These are phyloP conservation scores for Fraxinus anomala DNA, from an alignment of 257 asterid genomes.

Conservation along the genomic window DNA sequence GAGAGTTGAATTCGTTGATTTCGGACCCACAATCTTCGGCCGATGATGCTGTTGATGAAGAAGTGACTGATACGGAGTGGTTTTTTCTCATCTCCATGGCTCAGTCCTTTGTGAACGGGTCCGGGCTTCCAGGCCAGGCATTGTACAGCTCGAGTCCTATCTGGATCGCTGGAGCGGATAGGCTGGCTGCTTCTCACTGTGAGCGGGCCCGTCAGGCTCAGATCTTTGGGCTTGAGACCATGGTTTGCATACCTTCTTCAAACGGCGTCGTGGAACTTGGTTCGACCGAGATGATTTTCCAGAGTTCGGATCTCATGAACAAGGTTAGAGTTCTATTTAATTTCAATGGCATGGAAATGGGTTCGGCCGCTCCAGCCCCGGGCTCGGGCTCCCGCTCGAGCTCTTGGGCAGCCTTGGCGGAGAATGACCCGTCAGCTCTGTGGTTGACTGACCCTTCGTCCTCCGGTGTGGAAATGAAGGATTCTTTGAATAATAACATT, in stretches of 20 bases:
- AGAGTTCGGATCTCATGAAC: constrained; percentile 30
- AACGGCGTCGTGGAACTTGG: constrained; percentile 45
- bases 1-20: constrained; percentile 39
- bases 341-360: constrained; percentile 22
- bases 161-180: constrained; percentile 34
- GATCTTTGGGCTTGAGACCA: constrained; percentile 30
- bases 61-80: constrained; percentile 40
- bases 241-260: constrained; percentile 33
- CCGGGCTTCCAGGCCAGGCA: constrained; percentile 40
- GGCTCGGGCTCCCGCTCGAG: constrained; percentile 27
- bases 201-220: constrained; percentile 31
- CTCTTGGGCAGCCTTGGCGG: constrained; percentile 36
- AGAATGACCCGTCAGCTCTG: constrained; percentile 31
- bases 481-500: constrained; percentile 21
- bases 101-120: constrained; percentile 29
- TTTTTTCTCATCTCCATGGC: constrained; percentile 36
- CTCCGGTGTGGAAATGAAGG: constrained; percentile 42
- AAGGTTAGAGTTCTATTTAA: constrained; percentile 35
- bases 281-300: constrained; percentile 31
- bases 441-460: constrained; percentile 44
- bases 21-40: constrained; percentile 24
- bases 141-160: constrained; percentile 27
- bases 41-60: constrained; percentile 38
- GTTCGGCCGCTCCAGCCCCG: constrained; percentile 9
- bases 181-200: constrained; percentile 28